Evolutionary conservation across 371 early-diverging fungal genomes (phyloP), one percentile per base, ranked within the genome.

Genomic region (Syncephalastrum racemosum): DNA sequence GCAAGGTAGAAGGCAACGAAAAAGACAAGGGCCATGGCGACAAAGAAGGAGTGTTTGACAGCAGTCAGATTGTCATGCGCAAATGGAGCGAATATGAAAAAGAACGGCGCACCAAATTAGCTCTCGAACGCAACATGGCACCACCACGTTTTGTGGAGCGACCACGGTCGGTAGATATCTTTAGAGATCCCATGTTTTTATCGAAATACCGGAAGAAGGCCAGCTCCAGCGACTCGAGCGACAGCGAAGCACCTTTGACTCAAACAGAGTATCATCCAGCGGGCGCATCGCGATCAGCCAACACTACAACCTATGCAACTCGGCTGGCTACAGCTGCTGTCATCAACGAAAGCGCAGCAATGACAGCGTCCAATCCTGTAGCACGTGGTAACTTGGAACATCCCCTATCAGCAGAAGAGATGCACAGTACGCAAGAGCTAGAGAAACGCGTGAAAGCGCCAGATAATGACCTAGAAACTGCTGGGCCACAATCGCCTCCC

Each of bases 21-120:
- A 70, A 60, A 54, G 92, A 84, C 8, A 64, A 54, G 12, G 67
- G 66, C 0, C 85, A 87, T 48, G 80, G 82, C 5, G 71, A 70
- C 20, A 82, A 82, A 57, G 80, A 80, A 22, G 89, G 87, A 10
- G 75, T 79, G 56, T 85, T 87, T 53, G 88, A 87, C 60, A 77
- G 82, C 50, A 77, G 77, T 3, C 70, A 80, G 49, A 83, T 87
- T 46, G 72, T 75, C 22, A 85, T 87, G 88, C 83, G 83, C 61
- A 77, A 82, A 47, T 87, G 88, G 88, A 73, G 83, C 42, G 91
- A 90, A 59, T 90, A 77, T 46, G 85, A 85, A 65, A 56, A 60
- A 45, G 70, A 64, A 24, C 70, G 70, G 1, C 54, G 63, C 7
- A 46, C 58, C 27, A 46, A 54, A 16, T 40, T 57, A 1, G 67